Base-by-base conservation (phyloP, 108 stramenopile genomes). In the Cyclotella choctawhatcheeana region DNA sequence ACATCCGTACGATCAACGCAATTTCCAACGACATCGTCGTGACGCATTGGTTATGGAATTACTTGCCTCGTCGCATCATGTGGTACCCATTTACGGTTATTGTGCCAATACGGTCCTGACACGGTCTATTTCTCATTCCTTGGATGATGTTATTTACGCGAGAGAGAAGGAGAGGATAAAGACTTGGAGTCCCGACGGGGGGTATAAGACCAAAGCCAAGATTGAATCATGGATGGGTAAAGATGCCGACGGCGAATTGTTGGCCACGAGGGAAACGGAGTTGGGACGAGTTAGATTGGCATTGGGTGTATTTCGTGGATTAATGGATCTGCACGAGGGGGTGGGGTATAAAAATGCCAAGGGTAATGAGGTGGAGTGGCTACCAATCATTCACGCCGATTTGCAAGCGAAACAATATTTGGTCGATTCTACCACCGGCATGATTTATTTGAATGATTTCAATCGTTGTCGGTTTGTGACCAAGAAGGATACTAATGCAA, bases 401-500 rank as follows among this genome's bases (percentile, higher is more conserved):
- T 45, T 92, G 3, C 85, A 86, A 51, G 59, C 88, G 2, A 88
- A 86, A 44, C 93, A 95, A 73, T 92, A 89, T 63, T 64, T 95
- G 59, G 76, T 95, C 2, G 78, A 79, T 48, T 54, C 79, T 14
- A 24, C 22, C 21, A 69, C 71, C 3, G 77, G 77, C 5, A 67
- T 48, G 14, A 66, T 95, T 21, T 89, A 89, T 52, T 34, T 95
- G 32, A 95, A 92, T 58, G 93, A 95, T 76, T 95, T 95, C 70
- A 95, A 95, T 72, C 84, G 93, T 6, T 95, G 93, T 74, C 86
- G 93, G 10, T 89, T 95, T 74, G 54, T 95, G 48, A 74, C 85
- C 18, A 86, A 85, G 58, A 67, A 64, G 65, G 60, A 73, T 34
- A 64, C 45, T 22, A 27, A 24, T 18, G 35, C 4, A 31, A 67